These are phyloP conservation scores for Pseudogymnoascus sp. DNA, from an alignment of 2,329 filamentous ascomycete species.

Conservation along the genomic window DNA sequence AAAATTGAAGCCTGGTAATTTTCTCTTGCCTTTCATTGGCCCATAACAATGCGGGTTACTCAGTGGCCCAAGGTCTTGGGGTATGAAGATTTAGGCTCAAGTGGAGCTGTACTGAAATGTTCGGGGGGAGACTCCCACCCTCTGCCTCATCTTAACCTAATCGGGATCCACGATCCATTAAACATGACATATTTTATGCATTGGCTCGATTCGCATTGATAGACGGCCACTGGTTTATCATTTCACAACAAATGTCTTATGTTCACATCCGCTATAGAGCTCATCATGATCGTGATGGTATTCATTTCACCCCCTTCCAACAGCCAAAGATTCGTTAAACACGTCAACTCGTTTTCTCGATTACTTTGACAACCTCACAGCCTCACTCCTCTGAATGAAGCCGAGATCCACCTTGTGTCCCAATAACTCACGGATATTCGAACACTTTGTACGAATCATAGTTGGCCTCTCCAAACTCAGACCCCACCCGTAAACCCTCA, in stretches of 20 bases:
- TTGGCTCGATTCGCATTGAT: background rate
- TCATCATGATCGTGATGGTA: constrained; percentile 7
- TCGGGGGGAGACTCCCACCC: background rate
- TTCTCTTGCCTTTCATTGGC: background rate
- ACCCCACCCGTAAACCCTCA: constrained; percentile 92
- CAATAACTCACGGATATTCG: constrained; percentile 84
- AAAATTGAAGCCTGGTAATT: background rate
- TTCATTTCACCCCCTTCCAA: constrained; percentile 1
- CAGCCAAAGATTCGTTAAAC: constrained; percentile 9
- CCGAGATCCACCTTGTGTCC: constrained; percentile 92
- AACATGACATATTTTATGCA: background rate
- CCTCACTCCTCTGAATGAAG: constrained; percentile 87
- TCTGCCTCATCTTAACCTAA: constrained; percentile 2
- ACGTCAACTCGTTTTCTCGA: constrained; percentile 49
- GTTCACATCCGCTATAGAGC: background rate
- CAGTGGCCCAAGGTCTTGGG: background rate
- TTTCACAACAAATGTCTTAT: background rate
- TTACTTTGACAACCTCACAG: constrained; percentile 57
- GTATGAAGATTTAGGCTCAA: constrained; percentile 8
- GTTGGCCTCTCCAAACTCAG: constrained; percentile 87
- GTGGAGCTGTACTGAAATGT: background rate
- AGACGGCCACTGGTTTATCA: background rate
- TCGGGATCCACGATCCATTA: background rate
- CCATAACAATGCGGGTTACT: background rate
- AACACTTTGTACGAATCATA: constrained; percentile 71